Percentiles rank a stretch among this genome's conserved stretches.
phyloP scores from a whole-genome alignment of 768 basidiomycete genomes.

The Cystofilobasidium macerans region DNA sequence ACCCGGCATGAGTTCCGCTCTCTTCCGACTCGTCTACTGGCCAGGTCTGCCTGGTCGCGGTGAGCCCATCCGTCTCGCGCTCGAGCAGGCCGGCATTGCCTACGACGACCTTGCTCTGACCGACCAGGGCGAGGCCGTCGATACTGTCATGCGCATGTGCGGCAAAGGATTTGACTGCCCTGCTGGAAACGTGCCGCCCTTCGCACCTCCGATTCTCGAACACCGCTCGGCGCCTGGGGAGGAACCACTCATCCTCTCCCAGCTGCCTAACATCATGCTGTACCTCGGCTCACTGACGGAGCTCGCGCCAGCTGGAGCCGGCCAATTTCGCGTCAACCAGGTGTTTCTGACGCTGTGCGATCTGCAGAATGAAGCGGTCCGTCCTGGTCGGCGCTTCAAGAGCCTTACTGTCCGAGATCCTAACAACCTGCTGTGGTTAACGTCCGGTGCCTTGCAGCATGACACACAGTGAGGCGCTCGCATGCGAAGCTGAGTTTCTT shows the following conservation, averaged over 20 bases:
- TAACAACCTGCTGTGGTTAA: not conserved
- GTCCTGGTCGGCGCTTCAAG: too few relatives aligned
- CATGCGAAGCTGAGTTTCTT: not conserved
- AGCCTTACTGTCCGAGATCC: too few relatives aligned
- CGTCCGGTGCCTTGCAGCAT: not conserved
- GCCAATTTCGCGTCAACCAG: conserved; percentile 37
- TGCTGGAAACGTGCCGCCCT: conserved; percentile 34
- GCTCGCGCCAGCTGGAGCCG: conserved; percentile 36
- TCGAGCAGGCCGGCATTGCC: conserved; percentile 39
- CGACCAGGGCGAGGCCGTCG: not conserved
- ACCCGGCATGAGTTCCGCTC: too few relatives aligned
- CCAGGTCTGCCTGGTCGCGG: conserved; percentile 30
- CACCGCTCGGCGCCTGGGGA: too few relatives aligned
- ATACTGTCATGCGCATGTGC: not conserved
- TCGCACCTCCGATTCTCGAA: conserved; percentile 43
- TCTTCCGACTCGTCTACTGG: conserved; percentile 25
- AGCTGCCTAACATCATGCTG: conserved; percentile 41
- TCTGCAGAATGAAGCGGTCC: conserved; percentile 17
- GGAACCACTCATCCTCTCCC: conserved; percentile 35
- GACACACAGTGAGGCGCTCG: conserved; percentile 11
- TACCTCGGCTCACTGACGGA: conserved; percentile 39
- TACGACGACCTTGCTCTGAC: conserved; percentile 34
- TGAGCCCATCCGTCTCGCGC: conserved; percentile 40
- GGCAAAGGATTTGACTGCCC: not conserved
- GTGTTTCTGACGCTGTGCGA: conserved; percentile 39